Percentiles rank a stretch among this genome's conserved stretches.
Conservation (phyloP, 495 filamentous ascomycete species). For the Neurospora tetrasperma region DNA sequence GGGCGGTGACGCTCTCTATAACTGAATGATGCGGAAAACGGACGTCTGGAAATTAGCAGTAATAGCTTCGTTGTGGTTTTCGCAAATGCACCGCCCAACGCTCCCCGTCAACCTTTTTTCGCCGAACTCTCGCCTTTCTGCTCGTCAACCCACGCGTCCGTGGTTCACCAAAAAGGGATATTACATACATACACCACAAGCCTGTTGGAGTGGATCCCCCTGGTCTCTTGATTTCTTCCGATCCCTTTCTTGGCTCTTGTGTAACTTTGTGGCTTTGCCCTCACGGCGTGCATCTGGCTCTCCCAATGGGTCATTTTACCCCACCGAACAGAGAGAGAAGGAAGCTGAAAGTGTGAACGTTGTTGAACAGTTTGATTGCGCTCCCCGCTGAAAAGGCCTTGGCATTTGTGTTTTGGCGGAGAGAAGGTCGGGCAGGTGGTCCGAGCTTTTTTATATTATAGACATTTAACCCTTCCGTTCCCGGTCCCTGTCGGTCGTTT, state of each 20-base stretch:
- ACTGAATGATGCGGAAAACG: background rate
- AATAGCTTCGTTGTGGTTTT: background rate
- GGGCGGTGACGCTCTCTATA: background rate
- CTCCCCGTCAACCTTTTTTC: background rate
- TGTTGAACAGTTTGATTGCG: background rate
- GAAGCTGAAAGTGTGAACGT: background rate
- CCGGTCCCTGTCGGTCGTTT: background rate
- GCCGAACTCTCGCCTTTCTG: background rate
- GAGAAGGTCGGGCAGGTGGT: background rate
- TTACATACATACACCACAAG: background rate
- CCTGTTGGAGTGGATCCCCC: background rate
- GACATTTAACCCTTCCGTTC: background rate
- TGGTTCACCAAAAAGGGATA: background rate
- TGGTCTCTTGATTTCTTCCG: background rate
- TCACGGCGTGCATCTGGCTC: background rate
- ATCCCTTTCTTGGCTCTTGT: background rate
- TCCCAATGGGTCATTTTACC: background rate
- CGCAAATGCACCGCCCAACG: background rate
- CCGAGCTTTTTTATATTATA: background rate
- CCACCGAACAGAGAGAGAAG: background rate
- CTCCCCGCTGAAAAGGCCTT: background rate
- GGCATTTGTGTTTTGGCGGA: background rate
- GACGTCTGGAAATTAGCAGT: background rate
- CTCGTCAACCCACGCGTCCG: background rate
- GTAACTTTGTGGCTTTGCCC: background rate